Percentiles rank a stretch among this genome's conserved stretches.
Conservation (phyloP, 148 eudicot species). For the Salicornia ramosissima region DNA sequence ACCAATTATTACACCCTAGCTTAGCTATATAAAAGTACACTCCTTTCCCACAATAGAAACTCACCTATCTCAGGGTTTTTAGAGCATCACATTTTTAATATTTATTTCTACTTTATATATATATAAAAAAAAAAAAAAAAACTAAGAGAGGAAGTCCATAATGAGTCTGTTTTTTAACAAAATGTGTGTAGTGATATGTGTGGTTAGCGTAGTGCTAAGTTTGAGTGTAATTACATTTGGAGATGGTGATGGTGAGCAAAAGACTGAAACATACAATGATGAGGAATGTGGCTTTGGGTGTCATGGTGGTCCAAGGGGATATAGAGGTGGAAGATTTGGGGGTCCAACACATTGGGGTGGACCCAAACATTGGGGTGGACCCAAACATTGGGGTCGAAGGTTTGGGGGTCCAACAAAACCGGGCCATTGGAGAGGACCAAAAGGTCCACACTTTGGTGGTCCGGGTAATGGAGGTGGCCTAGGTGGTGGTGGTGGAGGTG, state of each 20-base stretch:
- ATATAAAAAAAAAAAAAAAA: background rate
- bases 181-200: slow-evolving; percentile 12
- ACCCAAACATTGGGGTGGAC: slow-evolving; percentile 22
- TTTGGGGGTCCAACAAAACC: slow-evolving; percentile 18
- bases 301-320: slow-evolving; percentile 15
- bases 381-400: slow-evolving; percentile 15
- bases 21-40: slow-evolving; percentile 18
- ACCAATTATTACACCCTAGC: background rate
- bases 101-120: background rate
- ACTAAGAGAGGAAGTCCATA: background rate
- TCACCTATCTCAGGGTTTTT: too few species aligned
- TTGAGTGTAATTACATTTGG: slow-evolving; percentile 28
- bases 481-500: background rate
- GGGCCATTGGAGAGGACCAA: slow-evolving; percentile 7
- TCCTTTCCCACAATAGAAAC: background rate
- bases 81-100: background rate
- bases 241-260: slow-evolving; percentile 14
- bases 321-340: slow-evolving; percentile 15
- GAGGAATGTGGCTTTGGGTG: slow-evolving; percentile 30
- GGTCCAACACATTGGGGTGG: slow-evolving; percentile 23
- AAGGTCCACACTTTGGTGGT: slow-evolving; percentile 14
- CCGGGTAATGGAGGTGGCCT: slow-evolving; percentile 1
- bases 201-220: slow-evolving; percentile 22
- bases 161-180: slow-evolving; percentile 14
- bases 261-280: slow-evolving; percentile 19